These are phyloP conservation scores for Fusarium longipes DNA, from an alignment of 2,329 filamentous ascomycete genomes.

Conservation along the genomic window DNA sequence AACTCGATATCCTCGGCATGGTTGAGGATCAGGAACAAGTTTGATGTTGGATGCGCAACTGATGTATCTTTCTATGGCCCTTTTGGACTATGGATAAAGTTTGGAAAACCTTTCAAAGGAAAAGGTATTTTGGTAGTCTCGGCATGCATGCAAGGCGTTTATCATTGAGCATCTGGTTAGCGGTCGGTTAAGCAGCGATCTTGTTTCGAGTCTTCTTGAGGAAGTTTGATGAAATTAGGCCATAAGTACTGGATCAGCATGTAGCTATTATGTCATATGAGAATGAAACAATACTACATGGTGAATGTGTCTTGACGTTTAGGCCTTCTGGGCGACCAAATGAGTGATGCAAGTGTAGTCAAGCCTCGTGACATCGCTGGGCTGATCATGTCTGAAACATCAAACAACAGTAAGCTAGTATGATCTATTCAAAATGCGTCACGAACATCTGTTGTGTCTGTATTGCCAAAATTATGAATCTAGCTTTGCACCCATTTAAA, in stretches of 20 bases:
- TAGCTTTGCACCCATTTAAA: background rate
- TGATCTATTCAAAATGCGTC: background rate
- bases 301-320: background rate
- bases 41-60: background rate
- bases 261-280: constrained; percentile 19
- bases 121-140: constrained; percentile 14
- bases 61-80: background rate
- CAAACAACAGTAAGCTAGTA: background rate
- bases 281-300: constrained; percentile 28
- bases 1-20: constrained; percentile 76
- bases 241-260: background rate
- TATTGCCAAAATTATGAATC: background rate
- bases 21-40: constrained; percentile 67
- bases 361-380: background rate
- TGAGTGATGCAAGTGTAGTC: background rate
- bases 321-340: background rate
- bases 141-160: constrained; percentile 44
- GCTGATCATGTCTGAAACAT: background rate
- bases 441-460: background rate
- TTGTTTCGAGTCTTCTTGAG: constrained; percentile 5
- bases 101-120: background rate
- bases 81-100: constrained; percentile 3
- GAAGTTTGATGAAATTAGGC: constrained; percentile 14
- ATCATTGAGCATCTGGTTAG: constrained; percentile 25
- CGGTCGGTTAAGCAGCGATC: constrained; percentile 1